Base-by-base conservation (phyloP, 2,329 filamentous ascomycete genomes). In the Colletotrichum sp. region DNA sequence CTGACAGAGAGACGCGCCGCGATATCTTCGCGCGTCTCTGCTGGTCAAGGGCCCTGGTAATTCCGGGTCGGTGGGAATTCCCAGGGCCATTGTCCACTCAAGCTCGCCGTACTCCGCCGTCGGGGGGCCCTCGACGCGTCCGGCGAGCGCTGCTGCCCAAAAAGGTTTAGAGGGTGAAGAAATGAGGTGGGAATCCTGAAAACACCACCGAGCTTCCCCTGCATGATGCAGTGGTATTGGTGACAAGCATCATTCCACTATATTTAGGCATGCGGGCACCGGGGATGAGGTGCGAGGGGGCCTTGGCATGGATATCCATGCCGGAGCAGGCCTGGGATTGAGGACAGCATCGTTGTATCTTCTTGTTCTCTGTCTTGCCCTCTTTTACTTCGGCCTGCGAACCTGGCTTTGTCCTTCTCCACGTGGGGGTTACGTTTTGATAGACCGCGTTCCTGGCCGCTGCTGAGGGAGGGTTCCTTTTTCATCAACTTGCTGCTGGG, bases 141-240 rank as follows among this genome's bases (percentile, higher is more conserved):
- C 28, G 21, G 13, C n/a, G 36, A 61, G 66, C 58, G 55, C 30
- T 32, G 26, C 21, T 68, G 34, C 70, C 73, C 43, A 52, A 73
- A 68, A 58, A 34, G 56, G 64, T 24, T 73, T 68, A 69, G 70
- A n/a, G 21, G 65, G 16, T 56, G 28, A 61, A 48, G 32, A 71
- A 75, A 75, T 66, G 67, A 75, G 56, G 28, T 62, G 30, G 61
- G 30, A 60, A 62, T 65, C 68, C 66, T 70, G 68, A 55, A 71
- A 60, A 52, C 55, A 43, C 26, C n/a, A 68, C 48, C 68, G 64
- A 75, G 58, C 68, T 66, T 52, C 70, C 70, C 73, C 73, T 75
- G 73, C 73, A 75, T 75, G 70, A 69, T 75, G 70, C 73, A 75
- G 73, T 75, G 62, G 70, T 58, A 75, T 73, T 34, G 73, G 73